Conservation (phyloP, 305 asterid genomes). For the Salvia sclarea region DNA sequence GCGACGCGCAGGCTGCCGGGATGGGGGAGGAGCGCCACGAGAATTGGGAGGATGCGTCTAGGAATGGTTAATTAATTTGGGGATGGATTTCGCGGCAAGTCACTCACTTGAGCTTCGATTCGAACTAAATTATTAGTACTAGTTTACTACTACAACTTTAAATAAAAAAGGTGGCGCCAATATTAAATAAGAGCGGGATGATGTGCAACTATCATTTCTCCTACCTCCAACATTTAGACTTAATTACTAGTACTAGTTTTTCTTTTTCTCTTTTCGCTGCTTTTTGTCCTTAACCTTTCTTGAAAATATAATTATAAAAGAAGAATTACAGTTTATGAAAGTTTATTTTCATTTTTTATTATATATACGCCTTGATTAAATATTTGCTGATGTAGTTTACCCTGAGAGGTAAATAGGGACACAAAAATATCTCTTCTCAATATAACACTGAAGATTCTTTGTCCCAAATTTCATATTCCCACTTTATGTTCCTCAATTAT, state of each 20-base stretch:
- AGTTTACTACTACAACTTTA: neutral
- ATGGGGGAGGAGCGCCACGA: neutral
- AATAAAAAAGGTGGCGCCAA: constrained; percentile 4
- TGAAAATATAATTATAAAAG: no score
- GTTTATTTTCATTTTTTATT: no score
- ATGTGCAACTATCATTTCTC: neutral
- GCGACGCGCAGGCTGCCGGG: neutral
- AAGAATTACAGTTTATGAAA: no score
- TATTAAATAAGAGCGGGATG: neutral
- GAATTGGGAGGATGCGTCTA: neutral
- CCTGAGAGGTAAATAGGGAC: no score
- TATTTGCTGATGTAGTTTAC: no score
- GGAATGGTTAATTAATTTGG: neutral
- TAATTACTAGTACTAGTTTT: neutral
- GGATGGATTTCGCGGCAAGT: neutral
- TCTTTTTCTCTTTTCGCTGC: neutral
- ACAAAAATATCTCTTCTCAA: no score
- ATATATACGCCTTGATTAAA: no score
- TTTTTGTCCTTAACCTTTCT: neutral
- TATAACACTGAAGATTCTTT: no score
- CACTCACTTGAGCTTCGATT: neutral
- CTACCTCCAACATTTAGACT: neutral
- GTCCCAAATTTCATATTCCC: no score
- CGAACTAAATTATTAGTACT: neutral
- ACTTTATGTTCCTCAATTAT: no score